These are phyloP conservation scores for Teratosphaeria gauchensis DNA, from an alignment of 2,329 filamentous ascomycete species.

Conservation along the genomic window DNA sequence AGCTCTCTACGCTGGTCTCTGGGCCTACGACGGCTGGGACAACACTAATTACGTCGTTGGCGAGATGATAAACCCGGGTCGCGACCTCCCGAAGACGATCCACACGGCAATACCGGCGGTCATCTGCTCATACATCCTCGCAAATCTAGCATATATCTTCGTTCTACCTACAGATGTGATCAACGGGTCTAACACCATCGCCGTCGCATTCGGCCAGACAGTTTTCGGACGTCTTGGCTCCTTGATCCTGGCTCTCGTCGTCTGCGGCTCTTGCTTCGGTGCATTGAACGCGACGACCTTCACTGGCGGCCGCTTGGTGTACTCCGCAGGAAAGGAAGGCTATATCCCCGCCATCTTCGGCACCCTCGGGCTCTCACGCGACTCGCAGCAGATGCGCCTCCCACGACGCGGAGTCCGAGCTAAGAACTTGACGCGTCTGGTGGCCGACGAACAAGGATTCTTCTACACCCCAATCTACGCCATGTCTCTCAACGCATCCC, in stretches of 20 bases:
- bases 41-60: slow-evolving; percentile 98
- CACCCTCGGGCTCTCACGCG: slow-evolving; percentile 59
- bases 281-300: slow-evolving; percentile 92
- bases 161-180: slow-evolving; percentile 74
- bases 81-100: slow-evolving; percentile 87
- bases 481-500: slow-evolving; percentile 65
- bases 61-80: slow-evolving; percentile 83
- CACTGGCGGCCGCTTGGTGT: slow-evolving; percentile 83
- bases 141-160: slow-evolving; percentile 89
- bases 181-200: slow-evolving; percentile 87
- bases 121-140: slow-evolving; percentile 79
- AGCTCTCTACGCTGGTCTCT: slow-evolving; percentile 86
- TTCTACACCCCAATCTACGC: slow-evolving; percentile 94
- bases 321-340: slow-evolving; percentile 89
- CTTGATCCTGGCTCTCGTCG: slow-evolving; percentile 76
- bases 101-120: slow-evolving; percentile 95
- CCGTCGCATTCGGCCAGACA: slow-evolving; percentile 80
- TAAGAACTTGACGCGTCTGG: slow-evolving; percentile 49
- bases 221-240: slow-evolving; percentile 81
- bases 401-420: slow-evolving; percentile 35
- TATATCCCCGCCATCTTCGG: slow-evolving; percentile 81
- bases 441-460: slow-evolving; percentile 71
- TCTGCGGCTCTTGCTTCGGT: slow-evolving; percentile 86
- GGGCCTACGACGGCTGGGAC: slow-evolving; percentile 99
- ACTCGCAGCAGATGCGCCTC: slow-evolving; percentile 22